These are phyloP conservation scores for Chalciporus pseudorubinellus DNA, from an alignment of 768 basidiomycete genomes.

Conservation along the genomic window DNA sequence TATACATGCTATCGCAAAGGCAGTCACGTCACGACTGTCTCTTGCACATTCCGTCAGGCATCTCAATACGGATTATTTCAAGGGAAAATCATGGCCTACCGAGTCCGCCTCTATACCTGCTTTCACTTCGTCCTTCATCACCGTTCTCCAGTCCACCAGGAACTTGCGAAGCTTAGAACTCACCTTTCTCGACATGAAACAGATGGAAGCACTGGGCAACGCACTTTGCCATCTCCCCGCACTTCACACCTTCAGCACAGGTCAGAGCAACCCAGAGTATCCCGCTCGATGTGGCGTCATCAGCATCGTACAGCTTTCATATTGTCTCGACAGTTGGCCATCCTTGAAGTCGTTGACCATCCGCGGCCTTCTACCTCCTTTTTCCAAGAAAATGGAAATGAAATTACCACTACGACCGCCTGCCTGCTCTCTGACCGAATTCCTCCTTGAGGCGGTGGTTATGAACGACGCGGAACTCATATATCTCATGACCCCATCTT, in stretches of 20 bases:
- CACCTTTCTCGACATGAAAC: not conserved
- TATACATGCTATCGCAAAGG: not conserved
- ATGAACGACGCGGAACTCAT: conserved; percentile 2
- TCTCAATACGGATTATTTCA: not conserved
- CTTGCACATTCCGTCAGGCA: not conserved
- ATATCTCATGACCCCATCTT: conserved; percentile 1
- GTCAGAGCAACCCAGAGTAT: not conserved
- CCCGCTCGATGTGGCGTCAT: not conserved
- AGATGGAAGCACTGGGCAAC: not conserved
- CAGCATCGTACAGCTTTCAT: not conserved
- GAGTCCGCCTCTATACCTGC: not conserved
- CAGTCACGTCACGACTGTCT: not conserved
- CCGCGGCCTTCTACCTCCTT: not conserved
- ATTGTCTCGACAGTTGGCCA: not conserved
- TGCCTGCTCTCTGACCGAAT: not conserved
- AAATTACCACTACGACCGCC: not conserved
- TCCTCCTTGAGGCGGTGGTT: not conserved
- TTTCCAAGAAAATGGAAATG: not conserved
- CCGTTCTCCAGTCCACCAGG: not conserved
- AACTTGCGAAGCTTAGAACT: not conserved
- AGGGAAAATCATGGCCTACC: not conserved
- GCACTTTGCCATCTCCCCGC: not conserved
- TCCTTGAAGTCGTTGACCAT: conserved; percentile 1
- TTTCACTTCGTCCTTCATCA: not conserved
- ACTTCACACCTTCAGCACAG: not conserved